Base-by-base conservation (phyloP, 1,139 yeast genomes). In the Geotrichum australiense region DNA sequence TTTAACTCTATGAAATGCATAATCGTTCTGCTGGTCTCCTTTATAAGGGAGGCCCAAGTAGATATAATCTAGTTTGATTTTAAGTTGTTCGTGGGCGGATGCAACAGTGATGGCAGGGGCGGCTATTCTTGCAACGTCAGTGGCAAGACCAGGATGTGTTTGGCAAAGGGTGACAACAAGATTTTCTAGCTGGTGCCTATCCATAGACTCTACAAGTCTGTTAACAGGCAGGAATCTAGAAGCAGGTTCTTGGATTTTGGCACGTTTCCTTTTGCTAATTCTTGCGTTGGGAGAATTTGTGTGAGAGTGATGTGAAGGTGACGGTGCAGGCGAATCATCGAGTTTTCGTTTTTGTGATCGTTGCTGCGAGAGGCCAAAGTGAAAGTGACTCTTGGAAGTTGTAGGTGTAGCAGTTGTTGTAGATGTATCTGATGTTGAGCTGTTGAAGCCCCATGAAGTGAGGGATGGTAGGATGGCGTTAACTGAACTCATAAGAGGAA, bases 1-100 rank as follows among this genome's bases (percentile, higher is more conserved):
- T 55, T 85, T 80, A 43, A 89, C 82, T 46, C 97, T 71, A 46
- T 85, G 69, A 62, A 80, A 91, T n/a, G 95, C 80, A 58, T 91
- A 91, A 60, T 89, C 97, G 41, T 83, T 77, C 39, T 73, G 69
- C 16, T 70, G 66, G 52, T 81, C 86, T 48, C 85, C 85, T 52
- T 80, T 79, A 60, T 82, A 84, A 1, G 95, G 95, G 49, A 85
- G 62, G 46, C 73, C 71, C 16, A 61, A 59, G 25, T 65, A 56
- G 22, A 84, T 73, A 3, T 55, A 54, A 12, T 69, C 65, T 39
- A 72, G 64, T 52, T 80, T 77, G 10, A 58, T 57, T 28, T 65
- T 61, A 42, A 85, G 64, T 25, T 76, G 66, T 10, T 63, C 65
- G 22, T 80, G 59, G 4, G 84, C 74, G 47, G 73, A 69, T 12